Base-by-base conservation (phyloP, 495 filamentous ascomycete genomes). In the Penicillium desertorum region DNA sequence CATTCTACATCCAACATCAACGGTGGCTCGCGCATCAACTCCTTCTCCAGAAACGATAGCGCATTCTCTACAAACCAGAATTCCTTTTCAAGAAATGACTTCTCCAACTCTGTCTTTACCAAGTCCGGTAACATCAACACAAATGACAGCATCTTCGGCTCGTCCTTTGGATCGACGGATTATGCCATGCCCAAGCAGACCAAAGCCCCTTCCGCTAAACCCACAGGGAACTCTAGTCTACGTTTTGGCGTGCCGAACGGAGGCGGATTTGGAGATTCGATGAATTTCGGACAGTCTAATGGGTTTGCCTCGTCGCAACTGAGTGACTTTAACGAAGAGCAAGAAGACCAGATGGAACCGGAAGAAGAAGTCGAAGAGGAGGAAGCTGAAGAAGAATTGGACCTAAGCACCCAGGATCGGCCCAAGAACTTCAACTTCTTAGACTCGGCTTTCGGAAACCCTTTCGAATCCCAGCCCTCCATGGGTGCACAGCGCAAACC, bases 1-100 rank as follows among this genome's bases (percentile, higher is more conserved):
- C 83, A 81, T 56, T 88, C 89, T 19, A 81, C 83, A 22, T 85
- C 82, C 7, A 81, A 81, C 10, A 70, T 83, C 54, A 80, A 88
- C 51, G 85, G 85, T 32, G 88, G 83, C 72, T 89, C 88, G 5
- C 83, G 87, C 54, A 69, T 83, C 58, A 76, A 64, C 32, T 64
- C 52, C 7, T 55, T 55, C 19, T 45, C 52, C 17, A 22, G 30
- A 45, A 55, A 55, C 14, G 52, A 55, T 14, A 30, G 23, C 63
- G 29, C 58, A 76, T 58, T 72, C 77, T 16, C 50, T 0, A 43
- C 36, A 19, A 52, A 52, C 23, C 37, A 43, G 17, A 25, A 45
- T 4, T 46, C 52, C 7, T 55, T 55, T 20, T 46, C 42, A 19
- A 46, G 22, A 10, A 55, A 55, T n/a, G 20, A 45, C 25, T 67